phyloP scores from a whole-genome alignment of 768 basidiomycete genomes.

The Termitomyces sp. region DNA sequence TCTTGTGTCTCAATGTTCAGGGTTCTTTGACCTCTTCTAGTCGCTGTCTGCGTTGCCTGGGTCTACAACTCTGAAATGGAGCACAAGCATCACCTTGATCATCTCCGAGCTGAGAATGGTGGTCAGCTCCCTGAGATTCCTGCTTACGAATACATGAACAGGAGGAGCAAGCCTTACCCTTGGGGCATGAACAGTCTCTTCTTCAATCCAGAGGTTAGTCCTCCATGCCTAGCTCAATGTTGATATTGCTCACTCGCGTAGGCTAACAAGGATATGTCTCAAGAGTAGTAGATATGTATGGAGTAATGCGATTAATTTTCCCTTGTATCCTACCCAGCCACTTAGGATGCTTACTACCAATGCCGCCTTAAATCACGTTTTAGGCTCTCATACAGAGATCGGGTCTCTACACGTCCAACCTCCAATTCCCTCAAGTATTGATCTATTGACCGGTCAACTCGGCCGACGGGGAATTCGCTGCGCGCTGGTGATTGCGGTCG shows the following conservation, averaged over 20 bases:
- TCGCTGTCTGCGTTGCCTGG: conserved; percentile 45
- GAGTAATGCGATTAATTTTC: not conserved
- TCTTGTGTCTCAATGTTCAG: not conserved
- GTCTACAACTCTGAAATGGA: conserved; percentile 53
- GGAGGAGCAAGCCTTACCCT: conserved; percentile 71
- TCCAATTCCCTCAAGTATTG: conserved; percentile 72
- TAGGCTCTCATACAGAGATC: conserved; percentile 57
- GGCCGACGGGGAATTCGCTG: conserved; percentile 70
- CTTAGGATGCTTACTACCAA: conserved; percentile 41
- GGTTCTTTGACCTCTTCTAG: conserved; percentile 20
- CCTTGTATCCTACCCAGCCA: not conserved
- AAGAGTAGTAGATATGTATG: conserved; percentile 15
- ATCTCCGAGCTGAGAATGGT: conserved; percentile 65
- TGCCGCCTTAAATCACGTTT: conserved; percentile 66
- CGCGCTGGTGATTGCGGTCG: conserved; percentile 62
- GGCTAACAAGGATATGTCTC: conserved; percentile 61
- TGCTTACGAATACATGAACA: conserved; percentile 74
- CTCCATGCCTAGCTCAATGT: not conserved
- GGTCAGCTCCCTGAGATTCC: conserved; percentile 68
- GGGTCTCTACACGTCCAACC: conserved; percentile 55
- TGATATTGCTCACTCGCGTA: conserved; percentile 18
- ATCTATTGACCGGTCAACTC: conserved; percentile 67
- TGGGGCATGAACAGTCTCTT: conserved; percentile 84
- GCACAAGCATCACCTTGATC: conserved; percentile 67
- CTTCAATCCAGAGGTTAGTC: conserved; percentile 68